Base-by-base conservation (phyloP, 2,329 filamentous ascomycete species). In the Aplosporella prunicola region DNA sequence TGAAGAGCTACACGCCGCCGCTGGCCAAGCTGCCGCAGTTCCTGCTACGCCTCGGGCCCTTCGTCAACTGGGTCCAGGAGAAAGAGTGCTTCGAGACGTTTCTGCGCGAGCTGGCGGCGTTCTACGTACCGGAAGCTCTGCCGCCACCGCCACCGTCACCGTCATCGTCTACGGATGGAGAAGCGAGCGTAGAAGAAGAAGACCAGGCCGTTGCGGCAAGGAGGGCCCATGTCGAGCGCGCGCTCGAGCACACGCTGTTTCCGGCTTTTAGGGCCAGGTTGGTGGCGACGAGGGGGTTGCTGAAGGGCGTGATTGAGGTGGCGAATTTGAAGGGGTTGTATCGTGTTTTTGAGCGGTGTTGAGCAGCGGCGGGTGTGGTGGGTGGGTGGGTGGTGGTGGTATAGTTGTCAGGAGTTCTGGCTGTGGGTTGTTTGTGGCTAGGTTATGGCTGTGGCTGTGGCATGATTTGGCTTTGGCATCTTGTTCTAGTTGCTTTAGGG, bases 251-350 rank as follows among this genome's bases (percentile, higher is more conserved):
- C 60, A 68, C 87, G 8, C 71, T 98, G 39, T 96, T 98, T 49
- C 91, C 91, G 0, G 85, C 87, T 1, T 84, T 95, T 53, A 85
- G 86, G 56, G 69, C 81, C 5, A 71, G 87, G 40, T 62, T 98
- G 31, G 76, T 96, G 39, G 88, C 85, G 14, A 95, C 91, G 7
- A 80, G 74, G 46, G 69, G 72, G 5, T 62, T 96, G 50, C 74
- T 93, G 62, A 76, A 78, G 34, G 82, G 78, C 0, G 76, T 94
- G 9, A 64, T 93, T 31, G 89, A 98, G 60, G 77, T 94, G 32
- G 89, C 91, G 2, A 86, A 93, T 62, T 60, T 96, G 42, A 96
- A 94, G 60, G 87, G 88, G 0, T 56, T 98, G 41, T 98, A 98
- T 60, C 70, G 84, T 30, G 88, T 96, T 3, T 98, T 98, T 68